phyloP scores from a whole-genome alignment of 176 grass and related monocot genomes.

The Zea mays region Zm-B73-REFERENCE-NAM-5.0 NC_050104.1:89293001-89293500 shows the following conservation, averaged over 20 bases:
- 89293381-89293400: constrained; percentile 90
- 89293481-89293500: constrained; percentile 95
- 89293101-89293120: constrained; percentile 57
- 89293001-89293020: constrained; percentile 53
- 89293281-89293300: constrained; percentile 53
- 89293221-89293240: constrained; percentile 82
- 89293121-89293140: constrained; percentile 52
- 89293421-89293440: constrained; percentile 95
- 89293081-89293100: constrained; percentile 58
- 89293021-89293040: constrained; percentile 79
- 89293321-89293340: constrained; percentile 99
- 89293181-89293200: constrained; percentile 59
- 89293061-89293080: constrained; percentile 74
- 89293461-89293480: constrained; percentile 98
- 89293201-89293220: constrained; percentile 81
- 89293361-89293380: constrained; percentile 92
- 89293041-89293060: constrained; percentile 71
- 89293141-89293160: constrained; percentile 53
- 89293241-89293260: constrained; percentile 90
- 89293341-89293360: constrained; percentile 96
- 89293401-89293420: constrained; percentile 96
- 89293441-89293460: constrained; percentile 98
- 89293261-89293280: constrained; percentile 82
- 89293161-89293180: constrained; percentile 65
- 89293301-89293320: constrained; percentile 93